These are phyloP conservation scores for Golubevia sp. DNA, from an alignment of 1,284 basidiomycete species.

Conservation along the genomic window DNA sequence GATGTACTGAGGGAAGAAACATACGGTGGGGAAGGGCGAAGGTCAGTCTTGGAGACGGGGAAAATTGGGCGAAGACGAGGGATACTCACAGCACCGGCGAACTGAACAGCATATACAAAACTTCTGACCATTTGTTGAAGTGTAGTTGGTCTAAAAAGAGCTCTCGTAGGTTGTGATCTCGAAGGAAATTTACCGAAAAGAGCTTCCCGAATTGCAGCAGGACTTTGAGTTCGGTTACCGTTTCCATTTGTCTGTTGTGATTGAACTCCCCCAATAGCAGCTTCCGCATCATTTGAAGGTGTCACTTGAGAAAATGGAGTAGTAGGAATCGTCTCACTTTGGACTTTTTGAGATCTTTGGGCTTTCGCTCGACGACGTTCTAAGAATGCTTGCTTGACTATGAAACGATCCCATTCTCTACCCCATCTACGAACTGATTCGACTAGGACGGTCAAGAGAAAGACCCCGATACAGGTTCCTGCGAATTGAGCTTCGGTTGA, in stretches of 20 bases:
- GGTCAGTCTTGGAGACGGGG: not conserved
- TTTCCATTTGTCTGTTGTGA: too few relatives aligned
- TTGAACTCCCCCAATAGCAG: too few relatives aligned
- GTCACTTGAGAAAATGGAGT: too few relatives aligned
- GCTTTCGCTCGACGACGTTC: not conserved
- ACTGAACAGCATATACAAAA: conserved; percentile 18
- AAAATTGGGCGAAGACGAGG: not conserved
- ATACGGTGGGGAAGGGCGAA: not conserved
- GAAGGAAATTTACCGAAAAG: too few relatives aligned
- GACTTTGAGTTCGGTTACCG: too few relatives aligned
- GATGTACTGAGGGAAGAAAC: conserved; percentile 12
- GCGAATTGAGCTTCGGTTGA: conserved; percentile 16
- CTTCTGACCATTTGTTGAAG: conserved; percentile 17
- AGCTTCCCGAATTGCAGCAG: too few relatives aligned
- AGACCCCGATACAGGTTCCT: conserved; percentile 20
- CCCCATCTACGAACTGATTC: conserved; percentile 16
- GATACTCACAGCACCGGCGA: conserved; percentile 17
- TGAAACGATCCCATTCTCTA: conserved; percentile 22
- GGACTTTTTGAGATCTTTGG: too few relatives aligned
- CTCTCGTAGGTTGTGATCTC: conserved; percentile 1
- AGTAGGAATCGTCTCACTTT: too few relatives aligned
- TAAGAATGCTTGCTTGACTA: conserved; percentile 7
- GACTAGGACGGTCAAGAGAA: conserved; percentile 17
- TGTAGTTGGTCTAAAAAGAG: conserved; percentile 12
- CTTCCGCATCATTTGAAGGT: too few relatives aligned